A percentile compares a stretch with the other conserved stretches of the same genome.
Evolutionary conservation across 2,329 filamentous ascomycete species (phyloP).

Genomic region (Hymenoscyphus albidus): DNA sequence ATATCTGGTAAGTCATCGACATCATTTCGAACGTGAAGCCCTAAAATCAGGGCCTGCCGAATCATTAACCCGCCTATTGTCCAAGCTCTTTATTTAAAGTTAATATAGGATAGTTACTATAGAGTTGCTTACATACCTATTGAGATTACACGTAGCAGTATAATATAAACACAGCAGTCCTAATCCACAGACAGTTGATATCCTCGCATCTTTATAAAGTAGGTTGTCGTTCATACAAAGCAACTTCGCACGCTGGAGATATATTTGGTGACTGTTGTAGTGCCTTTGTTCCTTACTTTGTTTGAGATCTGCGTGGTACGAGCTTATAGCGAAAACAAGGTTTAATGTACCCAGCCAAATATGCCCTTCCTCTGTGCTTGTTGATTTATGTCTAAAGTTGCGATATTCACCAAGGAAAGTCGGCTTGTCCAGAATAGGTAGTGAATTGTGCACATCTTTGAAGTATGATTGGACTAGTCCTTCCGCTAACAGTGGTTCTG

Average conservation of each 20-base stretch:
- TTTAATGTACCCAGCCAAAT: slow-evolving; percentile 28
- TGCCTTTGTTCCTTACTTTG: slow-evolving; percentile 10
- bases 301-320: slow-evolving; percentile 22
- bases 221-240: slow-evolving; percentile 21
- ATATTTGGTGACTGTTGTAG: slow-evolving; percentile 25
- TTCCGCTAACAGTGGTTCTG: slow-evolving; percentile 17
- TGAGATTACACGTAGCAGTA: slow-evolving; percentile 23
- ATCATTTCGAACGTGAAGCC: slow-evolving; percentile 27
- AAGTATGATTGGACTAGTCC: slow-evolving; percentile 24
- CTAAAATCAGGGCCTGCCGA: slow-evolving; percentile 24
- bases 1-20: slow-evolving; percentile 19
- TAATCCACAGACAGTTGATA: slow-evolving; percentile 20
- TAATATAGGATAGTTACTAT: neutral
- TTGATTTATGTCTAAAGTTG: slow-evolving; percentile 12
- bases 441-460: slow-evolving; percentile 20
- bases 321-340: slow-evolving; percentile 25
- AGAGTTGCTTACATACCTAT: slow-evolving; percentile 22
- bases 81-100: slow-evolving; percentile 23
- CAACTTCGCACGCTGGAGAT: slow-evolving; percentile 22
- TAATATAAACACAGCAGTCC: slow-evolving; percentile 29
- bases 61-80: slow-evolving; percentile 28
- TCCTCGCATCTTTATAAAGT: slow-evolving; percentile 23
- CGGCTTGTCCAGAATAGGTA: slow-evolving; percentile 24
- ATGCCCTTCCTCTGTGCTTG: slow-evolving; percentile 12
- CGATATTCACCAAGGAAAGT: slow-evolving; percentile 20